Evolutionary conservation across 768 basidiomycete genomes (phyloP), one percentile per base, ranked within the genome.

Genomic region (Leccinum truebloodii): DNA sequence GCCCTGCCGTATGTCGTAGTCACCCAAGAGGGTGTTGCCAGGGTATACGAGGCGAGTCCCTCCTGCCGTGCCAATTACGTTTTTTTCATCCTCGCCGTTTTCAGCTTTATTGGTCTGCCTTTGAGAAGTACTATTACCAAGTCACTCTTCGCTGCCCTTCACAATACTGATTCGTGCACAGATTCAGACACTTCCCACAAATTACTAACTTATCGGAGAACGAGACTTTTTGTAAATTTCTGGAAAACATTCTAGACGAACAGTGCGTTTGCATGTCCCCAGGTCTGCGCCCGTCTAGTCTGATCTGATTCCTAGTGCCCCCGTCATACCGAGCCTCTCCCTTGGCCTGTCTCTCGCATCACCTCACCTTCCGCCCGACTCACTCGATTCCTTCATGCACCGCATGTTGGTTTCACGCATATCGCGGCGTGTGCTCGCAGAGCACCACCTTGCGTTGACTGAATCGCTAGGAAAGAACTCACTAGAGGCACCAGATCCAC

Each of bases 361-460:
- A 16, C 88, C 86, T 1, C 85, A 88, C 70, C 82, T 95, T 8
- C 79, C 84, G 0, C 88, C 94, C 0, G 92, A 94, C 60, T 81
- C 83, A 44, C 80, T 95, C 13, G 93, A 95, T 71, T 81, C 90
- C 3, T 93, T 94, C 73, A 92, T 94, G 89, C 84, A 87, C 24
- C 86, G 93, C 24, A 96, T 96, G 94, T 82, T 96, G 10, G 83
- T 93, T 53, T 95, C 94, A 2, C 83, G 94, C 56, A 94, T 95
- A 71, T 94, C 93, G 13, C 83, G 94, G 22, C 86, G 94, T 34
- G 94, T 96, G 34, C 81, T 96, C 24, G 90, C 86, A 4, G 92
- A 95, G 70, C 94, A 96, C 65, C 94, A 96, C 66, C 84, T 95
- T 56, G 89, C 92, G 2, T 79, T 96, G 6, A 89, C 92, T 7